These are phyloP conservation scores for Camellia granthamiana DNA, from an alignment of 148 eudicot genomes.

Conservation along the genomic window DNA sequence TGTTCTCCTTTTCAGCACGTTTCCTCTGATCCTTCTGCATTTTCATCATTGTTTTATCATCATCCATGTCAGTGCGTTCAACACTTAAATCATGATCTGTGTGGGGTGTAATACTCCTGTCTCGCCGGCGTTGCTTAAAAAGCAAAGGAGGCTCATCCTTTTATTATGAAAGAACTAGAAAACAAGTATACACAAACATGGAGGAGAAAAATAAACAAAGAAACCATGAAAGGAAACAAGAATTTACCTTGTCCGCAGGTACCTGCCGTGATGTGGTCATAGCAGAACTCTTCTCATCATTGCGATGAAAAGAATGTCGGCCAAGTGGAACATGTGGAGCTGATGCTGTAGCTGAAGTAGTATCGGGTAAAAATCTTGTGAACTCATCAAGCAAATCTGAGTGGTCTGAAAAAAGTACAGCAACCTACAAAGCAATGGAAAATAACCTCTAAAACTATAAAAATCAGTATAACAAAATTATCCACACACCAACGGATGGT, in stretches of 20 bases:
- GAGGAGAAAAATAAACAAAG: background rate
- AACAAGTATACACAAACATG: background rate
- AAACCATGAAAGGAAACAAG: background rate
- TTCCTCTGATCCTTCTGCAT: slow-evolving; percentile 74
- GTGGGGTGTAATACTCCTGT: slow-evolving; percentile 52
- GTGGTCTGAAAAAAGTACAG: slow-evolving; percentile 78
- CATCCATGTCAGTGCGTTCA: slow-evolving; percentile 74
- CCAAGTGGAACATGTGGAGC: slow-evolving; percentile 46
- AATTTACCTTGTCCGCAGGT: slow-evolving; percentile 62
- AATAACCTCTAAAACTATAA: background rate
- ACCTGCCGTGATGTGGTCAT: slow-evolving; percentile 49
- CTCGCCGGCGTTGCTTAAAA: slow-evolving; percentile 67
- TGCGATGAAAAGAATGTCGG: slow-evolving; percentile 43
- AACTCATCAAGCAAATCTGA: slow-evolving; percentile 89
- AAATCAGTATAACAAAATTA: background rate
- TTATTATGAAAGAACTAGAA: background rate
- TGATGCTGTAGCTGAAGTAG: slow-evolving; percentile 60
- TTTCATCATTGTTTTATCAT: slow-evolving; percentile 58
- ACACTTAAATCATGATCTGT: slow-evolving; percentile 59
- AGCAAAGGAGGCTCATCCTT: slow-evolving; percentile 13
- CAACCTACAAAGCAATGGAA: slow-evolving; percentile 46
- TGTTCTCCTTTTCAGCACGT: slow-evolving; percentile 72
- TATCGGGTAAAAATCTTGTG: slow-evolving; percentile 90
- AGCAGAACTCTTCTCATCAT: slow-evolving; percentile 64
- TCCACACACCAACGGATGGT: background rate